A percentile compares a stretch with the other conserved stretches of the same genome.
Evolutionary conservation across 805 yeast species (phyloP).

Genomic region (Lipomyces yamadae): DNA sequence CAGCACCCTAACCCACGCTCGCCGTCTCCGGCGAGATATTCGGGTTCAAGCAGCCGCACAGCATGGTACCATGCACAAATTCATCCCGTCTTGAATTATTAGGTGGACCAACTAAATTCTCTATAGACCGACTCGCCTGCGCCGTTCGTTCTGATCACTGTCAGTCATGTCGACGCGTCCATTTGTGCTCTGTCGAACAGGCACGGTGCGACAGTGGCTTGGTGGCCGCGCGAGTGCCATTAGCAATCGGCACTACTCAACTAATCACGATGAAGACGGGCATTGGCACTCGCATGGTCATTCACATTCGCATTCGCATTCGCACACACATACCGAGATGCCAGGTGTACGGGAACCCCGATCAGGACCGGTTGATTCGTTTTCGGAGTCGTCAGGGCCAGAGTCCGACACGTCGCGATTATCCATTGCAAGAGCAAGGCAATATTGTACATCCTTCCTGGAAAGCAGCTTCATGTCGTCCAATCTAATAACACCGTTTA

Average conservation of each 20-base stretch:
- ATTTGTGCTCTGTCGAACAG: neutral
- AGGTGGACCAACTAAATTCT: no score
- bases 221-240: conserved; percentile 4
- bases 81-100: no score
- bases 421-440: conserved; percentile 20
- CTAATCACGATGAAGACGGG: conserved; percentile 11
- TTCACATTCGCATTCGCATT: conserved; percentile 28
- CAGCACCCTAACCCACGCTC: no score
- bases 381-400: neutral
- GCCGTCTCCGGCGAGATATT: no score
- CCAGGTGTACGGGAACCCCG: neutral
- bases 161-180: neutral
- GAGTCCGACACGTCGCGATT: neutral
- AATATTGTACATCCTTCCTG: conserved; percentile 21
- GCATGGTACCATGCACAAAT: no score
- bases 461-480: conserved; percentile 41
- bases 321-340: neutral
- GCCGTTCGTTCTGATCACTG: neutral
- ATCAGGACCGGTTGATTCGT: neutral
- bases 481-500: conserved; percentile 65
- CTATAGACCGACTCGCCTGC: neutral
- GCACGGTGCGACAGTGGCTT: neutral
- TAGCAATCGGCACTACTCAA: conserved; percentile 13
- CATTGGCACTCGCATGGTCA: conserved; percentile 22
- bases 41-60: no score